Evolutionary conservation across 148 eudicot genomes (phyloP), one percentile per base, ranked within the genome.

Genomic region (Polygonum maritimum): DNA sequence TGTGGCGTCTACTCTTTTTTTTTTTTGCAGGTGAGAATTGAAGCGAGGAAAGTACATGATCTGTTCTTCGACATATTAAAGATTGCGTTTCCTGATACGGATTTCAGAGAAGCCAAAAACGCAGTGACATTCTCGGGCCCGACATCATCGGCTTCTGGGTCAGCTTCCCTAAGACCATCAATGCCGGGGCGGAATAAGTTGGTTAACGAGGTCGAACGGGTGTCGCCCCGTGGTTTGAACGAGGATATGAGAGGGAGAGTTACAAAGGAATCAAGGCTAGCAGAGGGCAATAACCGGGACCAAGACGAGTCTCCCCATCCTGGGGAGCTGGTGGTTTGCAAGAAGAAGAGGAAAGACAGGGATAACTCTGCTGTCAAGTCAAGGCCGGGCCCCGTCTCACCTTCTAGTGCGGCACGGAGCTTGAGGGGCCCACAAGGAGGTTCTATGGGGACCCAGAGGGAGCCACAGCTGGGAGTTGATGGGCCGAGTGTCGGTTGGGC

Each of bases 21-120:
- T 10, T 44, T 44, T 70, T 48, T 76, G 74, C 79, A 94, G 98
- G 99, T 92, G 83, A 86, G 91, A 79, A 82, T 89, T 38, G 99
- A 95, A 81, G 97, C 97, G 72, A 90, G 85, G 80, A 92, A 92
- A 81, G 96, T 95, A 48, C 99, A 95, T 60, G 97, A 91, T 76
- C 87, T 92, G 22, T 91, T 95, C 76, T 92, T 95, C 19, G 96
- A 95, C 69, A 86, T 92, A 73, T 79, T 92, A 80, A 88, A 87
- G 79, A 76, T 83, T 71, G 85, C 91, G 12, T 89, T 92, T 73
- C 89, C 92, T 5, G 92, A 91, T 75, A 82, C 83, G 19, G 94
- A 95, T 87, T 89, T 90, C 74, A 88, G 84, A 73, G 97, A 95
- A 79, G 90, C 94, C 57, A 86, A 86, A 78, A 87, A 77, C 52